Evolutionary conservation across 2,329 filamentous ascomycete species (phyloP), one percentile per base, ranked within the genome.

Genomic region (Fusarium avenaceum): DNA sequence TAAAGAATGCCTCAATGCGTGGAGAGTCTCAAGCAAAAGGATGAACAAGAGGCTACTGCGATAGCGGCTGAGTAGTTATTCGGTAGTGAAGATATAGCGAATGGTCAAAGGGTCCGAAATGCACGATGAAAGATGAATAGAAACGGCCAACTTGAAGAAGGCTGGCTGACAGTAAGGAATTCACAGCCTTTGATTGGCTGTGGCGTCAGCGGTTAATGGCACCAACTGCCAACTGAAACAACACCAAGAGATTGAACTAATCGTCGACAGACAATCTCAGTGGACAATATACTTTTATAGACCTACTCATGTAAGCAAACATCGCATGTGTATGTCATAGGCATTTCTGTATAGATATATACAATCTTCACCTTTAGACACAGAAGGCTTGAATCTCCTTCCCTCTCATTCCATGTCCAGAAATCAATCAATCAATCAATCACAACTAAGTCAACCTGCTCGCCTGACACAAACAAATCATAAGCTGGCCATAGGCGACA

Each of bases 271-370:
- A 30, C 22, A 13, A 15, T 39, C 22, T 24, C 43, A n/a, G 3
- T 5, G 22, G 7, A 28, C 22, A 17, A n/a, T 11, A 10, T 2
- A n/a, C 10, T 35, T 19, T 11, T n/a, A 38, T 14, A 17, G 17
- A 40, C 11, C 43, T 24, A 56, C 6, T 5, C 24, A 28, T 28
- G 4, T 28, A 4, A 38, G 9, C 35, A 17, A 38, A 38, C 24
- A n/a, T 48, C 39, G 51, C 51, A n/a, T 52, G 54, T 57, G 38
- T 32, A 35, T 50, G 55, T 63, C 55, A 48, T 64, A 63, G 38
- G 44, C 51, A 72, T 73, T 63, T 70, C 44, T 47, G 57, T 72
- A 72, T 63, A 44, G 50, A 68, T 73, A 63, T 72, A 68, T 69
- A 70, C 62, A 71, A 60, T 64, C 53, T 63, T 33, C 51, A 66